Base-by-base conservation (phyloP, 2,329 filamentous ascomycete species). In the Colletotrichum navitas region DNA sequence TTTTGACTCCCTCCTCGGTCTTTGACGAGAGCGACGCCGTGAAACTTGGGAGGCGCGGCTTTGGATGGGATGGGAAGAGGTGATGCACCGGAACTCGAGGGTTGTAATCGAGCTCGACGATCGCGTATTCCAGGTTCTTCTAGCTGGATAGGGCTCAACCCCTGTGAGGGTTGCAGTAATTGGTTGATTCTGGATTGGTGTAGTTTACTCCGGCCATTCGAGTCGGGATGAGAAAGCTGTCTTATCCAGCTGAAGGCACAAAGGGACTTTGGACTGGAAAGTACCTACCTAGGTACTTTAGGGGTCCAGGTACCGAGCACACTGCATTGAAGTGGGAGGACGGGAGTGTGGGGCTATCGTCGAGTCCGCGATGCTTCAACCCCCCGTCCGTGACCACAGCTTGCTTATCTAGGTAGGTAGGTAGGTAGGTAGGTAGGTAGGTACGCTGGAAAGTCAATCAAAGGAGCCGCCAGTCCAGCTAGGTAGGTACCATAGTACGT, bases 281-380 rank as follows among this genome's bases (percentile, higher is more conserved):
- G 18, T 34, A 41, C 12, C 34, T 34, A 34, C 6, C 34, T 34
- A 8, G 7, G 5, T 21, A 55, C 52, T 36, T 32, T 68, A 68
- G 58, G 65, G 65, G 65, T 68, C 65, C 58, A 68, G 49, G 56
- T 67, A 67, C 63, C 56, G 63, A 67, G 68, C 49, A 36, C 47
- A 39, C 51, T 56, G 29, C 45, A 51, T n/a, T 29, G 32, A 51
- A 18, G 63, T 36, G 34, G n/a, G 34, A 39, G 34, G 55, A 21
- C 24, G 43, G 56, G 63, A 70, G 55, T 66, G 67, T 55, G 67
- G 63, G 63, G 67, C 63, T 52, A 45, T 45, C 62, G 41, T 26
- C 24, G 12, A 59, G 55, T 55, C 52, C 54, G 61, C 54, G 52
- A 70, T 55, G 49, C 26, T 32, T 54, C 36, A 34, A 63, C 49